Evolutionary conservation across 2,329 filamentous ascomycete species (phyloP).

Genomic region (Epichloe sylvatica): DNA sequence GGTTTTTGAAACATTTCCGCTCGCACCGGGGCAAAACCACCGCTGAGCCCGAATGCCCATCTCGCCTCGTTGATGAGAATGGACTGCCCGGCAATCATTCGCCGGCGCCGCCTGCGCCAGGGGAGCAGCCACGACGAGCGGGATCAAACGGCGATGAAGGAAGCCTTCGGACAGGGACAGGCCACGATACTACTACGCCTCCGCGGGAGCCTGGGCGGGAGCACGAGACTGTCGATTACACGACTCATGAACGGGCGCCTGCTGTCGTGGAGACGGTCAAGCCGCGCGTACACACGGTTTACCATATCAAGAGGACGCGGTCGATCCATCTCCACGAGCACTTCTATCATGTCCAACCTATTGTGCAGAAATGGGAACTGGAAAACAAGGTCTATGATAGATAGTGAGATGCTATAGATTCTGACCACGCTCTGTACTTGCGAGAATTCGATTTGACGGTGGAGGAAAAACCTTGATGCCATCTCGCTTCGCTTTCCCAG

Average conservation of each 20-base stretch:
- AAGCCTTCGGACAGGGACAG: background rate
- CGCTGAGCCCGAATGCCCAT: background rate
- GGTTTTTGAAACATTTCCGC: background rate
- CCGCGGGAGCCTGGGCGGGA: background rate
- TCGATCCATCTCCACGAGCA: conserved; percentile 5
- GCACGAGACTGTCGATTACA: background rate
- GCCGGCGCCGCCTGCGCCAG: background rate
- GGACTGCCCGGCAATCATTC: background rate
- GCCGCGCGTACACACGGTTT: conserved; percentile 3
- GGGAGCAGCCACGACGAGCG: background rate
- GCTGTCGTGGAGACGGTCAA: conserved; percentile 1
- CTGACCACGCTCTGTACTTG: background rate
- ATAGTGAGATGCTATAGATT: too few species aligned
- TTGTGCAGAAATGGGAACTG: background rate
- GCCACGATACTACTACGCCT: background rate
- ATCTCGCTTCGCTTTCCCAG: too few species aligned
- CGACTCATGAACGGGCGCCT: background rate
- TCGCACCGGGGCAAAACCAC: background rate
- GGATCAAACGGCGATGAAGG: background rate
- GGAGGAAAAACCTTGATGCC: too few species aligned
- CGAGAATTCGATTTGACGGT: background rate
- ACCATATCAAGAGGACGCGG: background rate
- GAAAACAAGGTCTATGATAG: background rate
- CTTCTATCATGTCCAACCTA: conserved; percentile 1
- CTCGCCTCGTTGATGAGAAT: background rate